These are phyloP conservation scores for Cytidiella melzeri DNA, from an alignment of 768 basidiomycete genomes.

Conservation along the genomic window DNA sequence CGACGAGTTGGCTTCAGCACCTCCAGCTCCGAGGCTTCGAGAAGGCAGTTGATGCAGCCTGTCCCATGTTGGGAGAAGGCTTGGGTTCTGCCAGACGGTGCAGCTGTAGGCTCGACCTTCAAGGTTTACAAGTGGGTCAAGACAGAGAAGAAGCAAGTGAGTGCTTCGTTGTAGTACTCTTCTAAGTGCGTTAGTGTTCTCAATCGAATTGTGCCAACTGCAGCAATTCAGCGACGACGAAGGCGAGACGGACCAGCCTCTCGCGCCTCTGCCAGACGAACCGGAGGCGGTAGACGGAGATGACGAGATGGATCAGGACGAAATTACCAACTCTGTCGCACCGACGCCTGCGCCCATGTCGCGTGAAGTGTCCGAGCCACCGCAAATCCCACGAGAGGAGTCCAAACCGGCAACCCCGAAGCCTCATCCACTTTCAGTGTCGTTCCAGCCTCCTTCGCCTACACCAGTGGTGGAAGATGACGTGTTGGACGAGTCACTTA, in stretches of 20 bases:
- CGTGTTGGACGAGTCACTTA: conserved; percentile 49
- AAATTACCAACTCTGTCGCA: conserved; percentile 36
- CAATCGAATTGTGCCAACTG: background rate
- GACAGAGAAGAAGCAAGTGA: conserved; percentile 71
- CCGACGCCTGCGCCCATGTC: conserved; percentile 24
- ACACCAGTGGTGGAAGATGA: conserved; percentile 33
- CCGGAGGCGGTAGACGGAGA: conserved; percentile 71
- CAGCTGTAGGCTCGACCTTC: conserved; percentile 49
- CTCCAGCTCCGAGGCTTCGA: conserved; percentile 74
- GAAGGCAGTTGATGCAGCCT: conserved; percentile 83
- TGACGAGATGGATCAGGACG: conserved; percentile 73
- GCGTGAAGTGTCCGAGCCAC: conserved; percentile 33
- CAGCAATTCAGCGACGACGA: conserved; percentile 90
- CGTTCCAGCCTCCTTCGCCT: conserved; percentile 39
- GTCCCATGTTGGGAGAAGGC: conserved; percentile 83
- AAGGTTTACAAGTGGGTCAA: conserved; percentile 76
- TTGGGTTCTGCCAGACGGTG: conserved; percentile 57
- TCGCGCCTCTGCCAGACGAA: conserved; percentile 75
- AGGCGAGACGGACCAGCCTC: conserved; percentile 69
- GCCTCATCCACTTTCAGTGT: conserved; percentile 56
- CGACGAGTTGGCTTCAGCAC: conserved; percentile 72
- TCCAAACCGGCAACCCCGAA: conserved; percentile 65
- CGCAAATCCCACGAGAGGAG: conserved; percentile 34
- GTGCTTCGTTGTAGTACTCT: conserved; percentile 13
- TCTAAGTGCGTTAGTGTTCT: conserved; percentile 2